Conservation (phyloP, 2,329 filamentous ascomycete species). For the Colletotrichum simmondsii region DNA sequence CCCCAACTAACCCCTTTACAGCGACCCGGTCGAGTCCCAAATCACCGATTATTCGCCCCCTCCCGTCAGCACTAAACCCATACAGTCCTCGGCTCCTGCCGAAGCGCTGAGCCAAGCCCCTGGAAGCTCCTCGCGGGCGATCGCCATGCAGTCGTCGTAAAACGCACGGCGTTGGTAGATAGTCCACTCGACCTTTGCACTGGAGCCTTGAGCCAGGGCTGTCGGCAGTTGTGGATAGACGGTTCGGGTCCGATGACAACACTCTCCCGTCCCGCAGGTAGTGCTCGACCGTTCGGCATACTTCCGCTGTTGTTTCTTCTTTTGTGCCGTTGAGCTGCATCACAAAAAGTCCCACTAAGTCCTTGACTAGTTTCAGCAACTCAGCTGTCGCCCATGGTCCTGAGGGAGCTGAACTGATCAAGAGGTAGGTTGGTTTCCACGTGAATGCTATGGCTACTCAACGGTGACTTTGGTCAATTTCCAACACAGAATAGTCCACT, state of each 20-base stretch:
- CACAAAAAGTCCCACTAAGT: background rate
- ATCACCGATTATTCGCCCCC: background rate
- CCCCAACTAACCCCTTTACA: background rate
- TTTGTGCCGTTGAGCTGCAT: background rate
- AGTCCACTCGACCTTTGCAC: background rate
- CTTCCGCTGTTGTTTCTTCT: background rate
- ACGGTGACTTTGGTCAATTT: background rate
- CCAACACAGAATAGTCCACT: background rate
- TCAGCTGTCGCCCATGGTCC: background rate
- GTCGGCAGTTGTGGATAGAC: conserved; percentile 1
- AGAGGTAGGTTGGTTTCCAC: background rate
- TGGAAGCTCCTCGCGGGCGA: background rate
- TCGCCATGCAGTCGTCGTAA: background rate
- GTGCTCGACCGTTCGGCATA: background rate
- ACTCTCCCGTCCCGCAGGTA: no score
- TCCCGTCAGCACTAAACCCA: conserved; percentile 5
- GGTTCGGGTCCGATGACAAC: background rate
- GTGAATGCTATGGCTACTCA: background rate
- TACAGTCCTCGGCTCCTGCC: conserved; percentile 14
- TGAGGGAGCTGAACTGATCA: background rate
- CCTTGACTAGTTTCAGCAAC: background rate
- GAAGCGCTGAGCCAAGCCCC: conserved; percentile 10
- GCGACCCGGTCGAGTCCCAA: background rate
- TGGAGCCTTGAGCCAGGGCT: background rate
- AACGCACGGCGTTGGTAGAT: background rate